Base-by-base conservation (phyloP, 2,329 filamentous ascomycete species). In the Didymella pinodella region DNA sequence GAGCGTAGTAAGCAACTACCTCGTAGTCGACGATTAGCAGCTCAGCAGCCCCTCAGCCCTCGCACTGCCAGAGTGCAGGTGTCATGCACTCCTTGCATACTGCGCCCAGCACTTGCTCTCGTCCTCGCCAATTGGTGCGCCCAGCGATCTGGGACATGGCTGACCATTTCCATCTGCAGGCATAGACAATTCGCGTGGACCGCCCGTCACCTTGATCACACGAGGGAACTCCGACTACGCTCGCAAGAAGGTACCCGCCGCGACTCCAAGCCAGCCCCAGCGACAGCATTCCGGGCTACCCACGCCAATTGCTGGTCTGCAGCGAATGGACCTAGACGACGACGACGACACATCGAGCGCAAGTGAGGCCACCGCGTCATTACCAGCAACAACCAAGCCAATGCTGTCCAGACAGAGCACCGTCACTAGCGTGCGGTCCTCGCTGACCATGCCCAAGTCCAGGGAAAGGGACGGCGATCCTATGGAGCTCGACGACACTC, bases 151-250 rank as follows among this genome's bases (percentile, higher is more conserved):
- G 56, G 45, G 36, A 49, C 50, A 34, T 48, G 46, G 50, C 56
- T 59, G 25, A 59, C 50, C 20, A 31, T 18, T 18, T 38, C 22
- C 47, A 46, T n/a, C 16, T 55, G 41, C 29, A 55, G 52, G 81
- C 66, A 81, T 84, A 76, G 80, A 81, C 69, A 82, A 79, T 29
- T 79, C 76, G 56, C 74, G 78, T 67, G 83, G 82, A 59, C 82
- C 83, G 45, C 82, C 82, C 50, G 79, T 83, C 57, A 79, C 81
- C n/a, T 77, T 83, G 58, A 80, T 81, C 59, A 83, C 82, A 50
- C 81, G 81, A 53, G 69, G 71, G 29, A 67, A 70, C 55, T 66
- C 67, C 16, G 75, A 77, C 59, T 65, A 71, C 60, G 71, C 70
- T 60, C 73, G 75, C 41, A 73, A 71, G 55, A 68, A 66, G 60